phyloP scores from a whole-genome alignment of 1,284 basidiomycete genomes.

The Mycosarcoma mackinlayi region DNA sequence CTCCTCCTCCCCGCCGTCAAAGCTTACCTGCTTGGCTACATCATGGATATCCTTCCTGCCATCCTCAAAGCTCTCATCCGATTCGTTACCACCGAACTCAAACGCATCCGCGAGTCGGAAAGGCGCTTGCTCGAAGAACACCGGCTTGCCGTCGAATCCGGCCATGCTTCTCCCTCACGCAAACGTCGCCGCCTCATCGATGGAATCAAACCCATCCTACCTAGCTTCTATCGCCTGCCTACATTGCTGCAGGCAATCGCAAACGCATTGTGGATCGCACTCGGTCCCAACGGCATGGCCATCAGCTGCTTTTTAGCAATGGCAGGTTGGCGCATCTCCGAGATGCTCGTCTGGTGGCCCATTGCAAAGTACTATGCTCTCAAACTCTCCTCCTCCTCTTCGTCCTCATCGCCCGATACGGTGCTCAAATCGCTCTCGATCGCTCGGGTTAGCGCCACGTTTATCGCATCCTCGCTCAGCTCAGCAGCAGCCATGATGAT shows the following conservation, averaged over 20 bases:
- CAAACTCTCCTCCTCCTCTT: conserved; percentile 20
- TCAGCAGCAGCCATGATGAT: conserved; percentile 47
- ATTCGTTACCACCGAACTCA: conserved; percentile 44
- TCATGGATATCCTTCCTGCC: conserved; percentile 58
- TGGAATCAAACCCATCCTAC: conserved; percentile 22
- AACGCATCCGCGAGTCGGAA: conserved; percentile 35
- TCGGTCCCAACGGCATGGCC: conserved; percentile 53
- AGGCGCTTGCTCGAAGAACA: conserved; percentile 43
- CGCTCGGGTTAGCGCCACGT: conserved; percentile 45
- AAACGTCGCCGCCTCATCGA: conserved; percentile 9
- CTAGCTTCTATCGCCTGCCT: conserved; percentile 32
- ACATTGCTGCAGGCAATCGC: conserved; percentile 28
- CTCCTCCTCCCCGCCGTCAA: conserved; percentile 55
- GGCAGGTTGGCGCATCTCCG: conserved; percentile 47
- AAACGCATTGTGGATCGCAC: conserved; percentile 30
- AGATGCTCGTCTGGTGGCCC: conserved; percentile 51
- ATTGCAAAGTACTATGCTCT: conserved; percentile 47
- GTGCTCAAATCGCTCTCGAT: conserved; percentile 6
- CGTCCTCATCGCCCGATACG: conserved; percentile 9
- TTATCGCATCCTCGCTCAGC: conserved; percentile 48
- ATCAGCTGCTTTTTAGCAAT: conserved; percentile 50
- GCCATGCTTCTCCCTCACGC: conserved; percentile 6
- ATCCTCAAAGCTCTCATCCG: conserved; percentile 57
- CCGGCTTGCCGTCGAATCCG: conserved; percentile 19
- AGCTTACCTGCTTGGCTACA: conserved; percentile 58